Percentiles rank a stretch among this genome's conserved stretches.
Conservation (phyloP, 495 filamentous ascomycete species). For the Penicillium bialowiezense region DNA sequence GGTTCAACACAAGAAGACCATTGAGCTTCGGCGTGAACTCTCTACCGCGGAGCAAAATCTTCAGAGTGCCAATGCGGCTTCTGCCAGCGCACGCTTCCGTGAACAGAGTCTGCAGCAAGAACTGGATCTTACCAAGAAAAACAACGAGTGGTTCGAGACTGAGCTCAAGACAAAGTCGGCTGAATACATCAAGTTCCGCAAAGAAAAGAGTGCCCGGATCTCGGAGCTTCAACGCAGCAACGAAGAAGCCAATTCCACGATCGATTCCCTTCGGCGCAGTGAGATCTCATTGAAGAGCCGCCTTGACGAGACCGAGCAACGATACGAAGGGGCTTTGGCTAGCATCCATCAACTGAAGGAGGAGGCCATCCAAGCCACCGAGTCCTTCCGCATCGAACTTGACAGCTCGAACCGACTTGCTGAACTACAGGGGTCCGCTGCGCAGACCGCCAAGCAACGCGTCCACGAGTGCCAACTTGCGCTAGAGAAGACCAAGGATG, state of each 20-base stretch:
- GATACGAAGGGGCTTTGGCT: slow-evolving; percentile 76
- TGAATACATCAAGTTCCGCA: slow-evolving; percentile 86
- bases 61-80: slow-evolving; percentile 74
- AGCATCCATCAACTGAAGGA: slow-evolving; percentile 84
- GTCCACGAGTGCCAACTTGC: slow-evolving; percentile 76
- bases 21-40: slow-evolving; percentile 77
- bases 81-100: slow-evolving; percentile 75
- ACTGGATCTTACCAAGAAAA: slow-evolving; percentile 77
- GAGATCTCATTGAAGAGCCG: slow-evolving; percentile 77
- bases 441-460: slow-evolving; percentile 73
- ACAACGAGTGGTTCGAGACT: slow-evolving; percentile 86
- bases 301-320: slow-evolving; percentile 78
- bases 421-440: slow-evolving; percentile 79
- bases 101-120: slow-evolving; percentile 88
- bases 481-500: slow-evolving; percentile 75
- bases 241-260: slow-evolving; percentile 72
- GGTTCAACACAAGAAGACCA: slow-evolving; percentile 79
- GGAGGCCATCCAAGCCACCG: slow-evolving; percentile 69
- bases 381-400: slow-evolving; percentile 79
- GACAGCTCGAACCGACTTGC: slow-evolving; percentile 77
- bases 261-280: slow-evolving; percentile 73
- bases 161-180: slow-evolving; percentile 85
- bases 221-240: slow-evolving; percentile 82
- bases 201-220: slow-evolving; percentile 87
- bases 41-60: slow-evolving; percentile 74